Evolutionary conservation across 495 filamentous ascomycete genomes (phyloP), one percentile per base, ranked within the genome.

Genomic region (Trichoderma reesei): DNA sequence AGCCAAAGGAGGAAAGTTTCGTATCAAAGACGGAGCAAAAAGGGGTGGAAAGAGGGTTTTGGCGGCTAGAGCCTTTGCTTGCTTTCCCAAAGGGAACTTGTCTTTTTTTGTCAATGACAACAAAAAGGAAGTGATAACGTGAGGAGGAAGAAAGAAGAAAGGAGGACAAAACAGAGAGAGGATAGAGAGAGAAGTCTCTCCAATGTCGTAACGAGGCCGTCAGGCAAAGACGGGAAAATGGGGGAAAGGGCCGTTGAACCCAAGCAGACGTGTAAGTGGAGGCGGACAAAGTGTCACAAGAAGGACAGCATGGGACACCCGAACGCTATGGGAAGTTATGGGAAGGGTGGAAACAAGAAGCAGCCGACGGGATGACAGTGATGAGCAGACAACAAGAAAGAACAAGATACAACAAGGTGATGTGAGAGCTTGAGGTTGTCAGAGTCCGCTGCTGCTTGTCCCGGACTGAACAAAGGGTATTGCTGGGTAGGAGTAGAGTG

Each of bases 291-390:
- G 51, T 56, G 51, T 31, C 51, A 56, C 51, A 56, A 56, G 51
- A 56, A 56, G 51, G 51, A 14, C 31, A 56, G 51, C 34, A 56
- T 56, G 51, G 51, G 51, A 56, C 51, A 56, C 51, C 51, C 20
- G 51, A 56, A n/a, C n/a, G 20, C 31, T 31, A 56, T 56, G 31
- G 51, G 44, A n/a, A 48, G 44, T 18, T 48, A 48, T 48, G n/a
- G 9, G 41, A 44, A 16, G 44, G n/a, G 44, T 14, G 51, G 48
- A 54, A 56, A 56, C 51, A 56, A 56, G 31, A n/a, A 31, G 26
- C 20, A 56, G 51, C 51, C 51, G 51, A 56, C 26, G 51, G 51
- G 51, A 56, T 34, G 51, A 56, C 51, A 56, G 51, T 56, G 51
- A 56, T 56, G 51, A 34, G 31, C 9, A 56, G 51, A 31, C n/a